Base-by-base conservation (phyloP, 2,329 filamentous ascomycete species). In the Pseudopithomyces chartarum region DNA sequence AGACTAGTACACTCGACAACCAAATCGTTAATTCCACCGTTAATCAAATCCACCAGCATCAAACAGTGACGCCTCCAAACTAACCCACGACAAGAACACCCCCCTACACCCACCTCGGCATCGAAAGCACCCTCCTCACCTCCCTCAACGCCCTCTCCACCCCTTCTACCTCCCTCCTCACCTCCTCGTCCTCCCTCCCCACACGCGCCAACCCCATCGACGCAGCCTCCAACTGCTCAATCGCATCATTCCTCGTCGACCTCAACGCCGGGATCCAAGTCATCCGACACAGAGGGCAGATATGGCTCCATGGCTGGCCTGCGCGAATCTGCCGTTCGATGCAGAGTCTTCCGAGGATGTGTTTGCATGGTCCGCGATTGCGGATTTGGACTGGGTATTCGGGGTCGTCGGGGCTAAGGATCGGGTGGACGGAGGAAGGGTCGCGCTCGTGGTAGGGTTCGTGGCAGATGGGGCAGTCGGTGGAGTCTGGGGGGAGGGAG, bases 331-430 rank as follows among this genome's bases (percentile, higher is more conserved):
- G 64, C 2, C 34, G 51, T 46, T 69, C 64, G 22, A 67, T 15
- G 40, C 67, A 69, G 2, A 17, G 45, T 4, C 65, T 59, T 7
- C 65, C 62, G 26, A 68, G 62, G 11, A 67, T 54, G 43, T 69
- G 67, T 4, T 39, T 55, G 40, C 65, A 68, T 1, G 23, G 11
- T 2, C 54, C 54, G 17, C 54, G 45, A 19, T 62, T 52, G 2
- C 20, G 32, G 11, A 68, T 50, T 22, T 62, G 61, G 1, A 65
- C 56, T 6, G 63, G 58, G 29, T 65, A 65, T 46, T 68, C 67
- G 10, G 39, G 55, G 4, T 52, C 49, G 15, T 50, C 59, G 20
- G 47, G 34, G 6, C 61, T 57, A 7, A 61, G 56, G 15, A 65
- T 43, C 8, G 64, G 65, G 32, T 70, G 64, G 15, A 61, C 43